Conservation (phyloP, 2,329 filamentous ascomycete genomes). For the Ophiocordyceps camponoti-saundersi region DNA sequence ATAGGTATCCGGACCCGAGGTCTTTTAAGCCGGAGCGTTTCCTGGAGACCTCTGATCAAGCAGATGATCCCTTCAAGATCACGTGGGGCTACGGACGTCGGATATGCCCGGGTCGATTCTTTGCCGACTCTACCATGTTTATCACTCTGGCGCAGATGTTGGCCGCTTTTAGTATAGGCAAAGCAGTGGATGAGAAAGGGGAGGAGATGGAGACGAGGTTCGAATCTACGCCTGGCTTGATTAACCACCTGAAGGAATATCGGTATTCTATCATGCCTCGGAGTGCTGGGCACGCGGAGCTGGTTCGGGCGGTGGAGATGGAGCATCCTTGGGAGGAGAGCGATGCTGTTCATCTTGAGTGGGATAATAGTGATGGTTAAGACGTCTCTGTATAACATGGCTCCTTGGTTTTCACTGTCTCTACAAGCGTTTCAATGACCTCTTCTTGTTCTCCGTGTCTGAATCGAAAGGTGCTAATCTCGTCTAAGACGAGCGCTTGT, state of each 20-base stretch:
- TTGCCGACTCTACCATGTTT: conserved; percentile 15
- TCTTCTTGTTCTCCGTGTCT: too few species aligned
- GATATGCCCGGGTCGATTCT: conserved; percentile 14
- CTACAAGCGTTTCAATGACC: too few species aligned
- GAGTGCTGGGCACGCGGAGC: neutral
- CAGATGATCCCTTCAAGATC: conserved; percentile 10
- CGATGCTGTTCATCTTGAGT: neutral
- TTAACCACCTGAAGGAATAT: neutral
- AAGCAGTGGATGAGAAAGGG: conserved; percentile 13
- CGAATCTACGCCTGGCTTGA: neutral
- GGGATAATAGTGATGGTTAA: neutral
- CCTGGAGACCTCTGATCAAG: conserved; percentile 8
- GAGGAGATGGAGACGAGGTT: conserved; percentile 12
- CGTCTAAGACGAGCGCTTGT: too few species aligned
- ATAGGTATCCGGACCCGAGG: conserved; percentile 35
- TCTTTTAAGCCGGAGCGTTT: conserved; percentile 17
- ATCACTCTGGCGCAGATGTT: conserved; percentile 22
- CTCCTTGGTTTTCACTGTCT: too few species aligned
- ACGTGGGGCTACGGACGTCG: conserved; percentile 20
- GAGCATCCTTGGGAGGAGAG: conserved; percentile 2
- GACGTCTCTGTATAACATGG: too few species aligned
- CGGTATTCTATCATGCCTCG: neutral
- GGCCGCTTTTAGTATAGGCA: conserved; percentile 13
- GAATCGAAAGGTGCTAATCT: too few species aligned
- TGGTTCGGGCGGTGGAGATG: conserved; percentile 1